Evolutionary conservation across 495 filamentous ascomycete species (phyloP), one percentile per base, ranked within the genome.

Genomic region (Margaritispora aquatica): DNA sequence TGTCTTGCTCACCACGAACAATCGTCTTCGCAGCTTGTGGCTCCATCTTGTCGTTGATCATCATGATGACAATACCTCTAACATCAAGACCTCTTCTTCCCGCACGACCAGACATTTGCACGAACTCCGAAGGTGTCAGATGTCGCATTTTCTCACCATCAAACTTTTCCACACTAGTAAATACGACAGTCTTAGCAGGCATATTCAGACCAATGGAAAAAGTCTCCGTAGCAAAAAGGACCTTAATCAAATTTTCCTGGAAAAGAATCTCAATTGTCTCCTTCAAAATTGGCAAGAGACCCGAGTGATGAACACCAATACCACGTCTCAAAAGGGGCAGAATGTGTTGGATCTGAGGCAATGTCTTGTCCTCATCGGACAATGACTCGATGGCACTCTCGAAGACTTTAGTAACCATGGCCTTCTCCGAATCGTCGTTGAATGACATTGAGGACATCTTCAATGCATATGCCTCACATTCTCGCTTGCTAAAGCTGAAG

Each of bases 161-260:
- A 63, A 88, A 98, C 69, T 98, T 98, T 5, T 88, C 86, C 20
- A 98, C 92, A 67, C 86, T 92, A 0, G 95, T 97, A 72, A 98
- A 98, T 44, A 98, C 92, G 17, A 98, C 94, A 7, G 94, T 98
- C 74, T 96, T 96, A 26, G 95, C 94, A 63, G 94, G 94, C 94
- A 98, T 98, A 77, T 98, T 98, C 44, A 98, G 75, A 52, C 94
- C 94, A 66, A 97, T 97, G 15, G 94, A 98, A 75, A 98, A 98
- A 0, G 94, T 98, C 71, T 98, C 94, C 9, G 94, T 98, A 0
- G 94, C 94, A 65, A 98, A 98, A 0, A 98, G 78, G 26, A 96
- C 94, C 69, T 98, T 98, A 74, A 98, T 96, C 52, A 98, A 79
- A 58, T 91, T 90, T 71, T 98, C 94, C 69, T 98, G 94, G 80